phyloP scores from a whole-genome alignment of 345 rosid species.

The Citrus unshiu region DNA sequence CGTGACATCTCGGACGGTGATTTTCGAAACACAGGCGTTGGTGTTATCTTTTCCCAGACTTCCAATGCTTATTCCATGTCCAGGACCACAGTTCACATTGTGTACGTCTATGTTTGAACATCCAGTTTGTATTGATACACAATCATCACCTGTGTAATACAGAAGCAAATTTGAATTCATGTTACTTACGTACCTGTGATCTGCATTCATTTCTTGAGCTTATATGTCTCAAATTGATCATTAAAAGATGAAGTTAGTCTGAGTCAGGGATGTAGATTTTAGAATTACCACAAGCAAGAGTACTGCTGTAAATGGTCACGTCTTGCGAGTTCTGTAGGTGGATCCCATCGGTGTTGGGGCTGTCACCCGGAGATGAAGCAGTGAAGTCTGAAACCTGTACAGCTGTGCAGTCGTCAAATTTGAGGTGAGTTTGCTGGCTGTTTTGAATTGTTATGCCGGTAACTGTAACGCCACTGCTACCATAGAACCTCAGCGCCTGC shows the following conservation, averaged over 20 bases:
- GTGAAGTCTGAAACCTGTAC: constrained; percentile 64
- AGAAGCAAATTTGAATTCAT: neutral
- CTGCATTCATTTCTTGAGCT: neutral
- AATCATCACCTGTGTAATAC: constrained; percentile 77
- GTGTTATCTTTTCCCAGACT: constrained; percentile 65
- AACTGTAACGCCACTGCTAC: constrained; percentile 63
- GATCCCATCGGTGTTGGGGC: constrained; percentile 87
- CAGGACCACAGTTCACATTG: constrained; percentile 78
- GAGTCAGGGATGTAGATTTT: constrained; percentile 6
- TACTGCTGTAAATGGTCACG: constrained; percentile 49
- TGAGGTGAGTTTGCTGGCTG: constrained; percentile 89
- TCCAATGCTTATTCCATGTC: constrained; percentile 96
- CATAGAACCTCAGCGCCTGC: constrained; percentile 85
- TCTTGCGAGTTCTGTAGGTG: constrained; percentile 79
- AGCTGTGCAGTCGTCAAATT: constrained; percentile 59
- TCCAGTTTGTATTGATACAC: constrained; percentile 83
- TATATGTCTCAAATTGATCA: neutral
- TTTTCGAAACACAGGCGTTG: constrained; percentile 81
- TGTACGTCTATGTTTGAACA: constrained; percentile 74
- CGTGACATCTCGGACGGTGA: constrained; percentile 64
- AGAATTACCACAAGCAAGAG: constrained; percentile 70
- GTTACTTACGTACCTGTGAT: neutral
- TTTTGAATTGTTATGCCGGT: constrained; percentile 80
- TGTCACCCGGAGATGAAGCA: constrained; percentile 62
- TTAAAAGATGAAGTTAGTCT: neutral